A percentile compares a stretch with the other conserved stretches of the same genome.
These are phyloP conservation scores for Cutaneotrichosporon arboriforme DNA, from an alignment of 1,284 basidiomycete genomes.

Conservation along the genomic window DNA sequence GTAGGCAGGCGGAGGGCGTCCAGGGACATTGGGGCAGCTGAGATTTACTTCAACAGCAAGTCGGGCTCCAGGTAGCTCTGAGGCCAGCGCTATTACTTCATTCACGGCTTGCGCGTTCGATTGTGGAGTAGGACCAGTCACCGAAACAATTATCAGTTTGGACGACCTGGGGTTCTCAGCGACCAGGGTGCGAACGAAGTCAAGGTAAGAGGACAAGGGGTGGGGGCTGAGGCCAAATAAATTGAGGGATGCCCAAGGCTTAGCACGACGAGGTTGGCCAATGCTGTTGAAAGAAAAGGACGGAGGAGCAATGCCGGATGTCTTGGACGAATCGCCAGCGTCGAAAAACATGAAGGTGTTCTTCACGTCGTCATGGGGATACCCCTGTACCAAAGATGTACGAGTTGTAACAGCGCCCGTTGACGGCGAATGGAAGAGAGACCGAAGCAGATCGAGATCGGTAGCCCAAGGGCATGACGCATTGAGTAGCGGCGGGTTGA, in stretches of 20 bases:
- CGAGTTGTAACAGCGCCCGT: constrained; percentile 19
- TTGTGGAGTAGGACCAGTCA: constrained; percentile 16
- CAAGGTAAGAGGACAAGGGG: constrained; percentile 7
- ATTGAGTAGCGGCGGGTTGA: constrained; percentile 17
- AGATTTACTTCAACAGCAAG: constrained; percentile 19
- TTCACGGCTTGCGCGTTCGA: constrained; percentile 8
- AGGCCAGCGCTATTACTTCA: constrained; percentile 1
- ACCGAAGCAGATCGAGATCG: constrained; percentile 10
- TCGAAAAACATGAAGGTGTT: constrained; percentile 21
- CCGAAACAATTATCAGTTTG: constrained; percentile 14
- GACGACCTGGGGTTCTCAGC: not conserved
- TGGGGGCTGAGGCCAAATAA: constrained; percentile 15
- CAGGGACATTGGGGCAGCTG: constrained; percentile 18
- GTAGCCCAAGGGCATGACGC: constrained; percentile 18
- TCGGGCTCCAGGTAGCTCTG: not conserved
- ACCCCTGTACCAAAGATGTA: constrained; percentile 17
- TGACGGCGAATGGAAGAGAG: constrained; percentile 7
- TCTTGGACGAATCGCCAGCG: not conserved
- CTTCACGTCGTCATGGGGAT: constrained; percentile 16
- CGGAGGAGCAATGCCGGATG: not conserved
- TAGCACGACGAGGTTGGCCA: too few species aligned
- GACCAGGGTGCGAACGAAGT: constrained; percentile 3
- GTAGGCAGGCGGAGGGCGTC: constrained; percentile 17
- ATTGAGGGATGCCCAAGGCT: constrained; percentile 10
- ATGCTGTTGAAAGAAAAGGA: constrained; percentile 6